Evolutionary conservation across 495 filamentous ascomycete species (phyloP), one percentile per base, ranked within the genome.

Genomic region (Symbiotaphrina buchneri): DNA sequence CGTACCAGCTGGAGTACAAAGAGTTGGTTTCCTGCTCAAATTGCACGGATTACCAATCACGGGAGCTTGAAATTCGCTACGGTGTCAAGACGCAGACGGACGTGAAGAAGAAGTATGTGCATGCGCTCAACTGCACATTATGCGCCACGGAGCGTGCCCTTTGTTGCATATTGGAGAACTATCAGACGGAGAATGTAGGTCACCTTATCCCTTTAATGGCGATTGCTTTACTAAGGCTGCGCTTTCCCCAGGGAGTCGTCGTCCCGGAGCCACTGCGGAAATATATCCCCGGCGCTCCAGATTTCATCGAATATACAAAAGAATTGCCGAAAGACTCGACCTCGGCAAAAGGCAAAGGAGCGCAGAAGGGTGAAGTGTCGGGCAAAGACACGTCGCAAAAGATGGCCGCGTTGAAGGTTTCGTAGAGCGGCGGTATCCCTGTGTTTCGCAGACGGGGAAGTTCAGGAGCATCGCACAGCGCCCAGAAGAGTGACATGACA

Each of bases 81-180:
- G 81, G 82, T 13, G 54, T 62, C 13, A 90, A 90, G 56, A 69
- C 71, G 41, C 64, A 76, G 38, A 80, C 72, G 2, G 75, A 84
- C 32, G 54, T 58, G 23, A 79, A 71, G 52, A 97, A 93, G 62
- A 73, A 75, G 34, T 97, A 95, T 51, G 82, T 90, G 27, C 87
- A 97, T 52, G 79, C 76, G 17, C 56, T 97, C 35, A 97, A 95
- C 54, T 72, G 73, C 23, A 94, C 85, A 3, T 58, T 97, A 10
- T 85, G 77, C 47, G 87, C 87, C 2, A 94, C 87, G 0, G 87
- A 91, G 52, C 66, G 87, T 40, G 80, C 90, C 14, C 62, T 95
- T 17, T 97, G 87, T 61, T 93, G 85, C 44, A 56, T 95, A 14
- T 65, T 97, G 27, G 90, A 97, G 55, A 97, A 95, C 56, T 95